A percentile compares a stretch with the other conserved stretches of the same genome.
phyloP scores from a whole-genome alignment of 768 basidiomycete genomes.

The Ramaria sp. region DNA sequence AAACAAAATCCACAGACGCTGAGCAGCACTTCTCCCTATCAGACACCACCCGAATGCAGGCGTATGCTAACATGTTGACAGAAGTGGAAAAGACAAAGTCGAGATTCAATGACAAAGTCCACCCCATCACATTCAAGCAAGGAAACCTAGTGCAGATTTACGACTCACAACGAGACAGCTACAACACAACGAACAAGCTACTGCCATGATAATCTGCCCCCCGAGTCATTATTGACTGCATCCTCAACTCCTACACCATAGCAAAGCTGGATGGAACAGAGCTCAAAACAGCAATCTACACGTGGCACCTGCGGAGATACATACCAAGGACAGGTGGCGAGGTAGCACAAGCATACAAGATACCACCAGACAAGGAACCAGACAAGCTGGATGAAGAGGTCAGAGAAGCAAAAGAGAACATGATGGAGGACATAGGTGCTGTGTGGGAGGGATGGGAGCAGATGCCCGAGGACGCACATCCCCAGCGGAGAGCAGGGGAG shows the following conservation, averaged over 20 bases:
- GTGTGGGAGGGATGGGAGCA: too few species aligned
- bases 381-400: not conserved
- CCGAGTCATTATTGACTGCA: not conserved
- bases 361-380: not conserved
- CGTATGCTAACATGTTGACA: constrained; percentile 14
- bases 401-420: not conserved
- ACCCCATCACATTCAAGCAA: constrained; percentile 16
- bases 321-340: not conserved
- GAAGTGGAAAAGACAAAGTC: constrained; percentile 18
- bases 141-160: constrained; percentile 25
- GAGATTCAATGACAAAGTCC: constrained; percentile 19
- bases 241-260: not conserved
- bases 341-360: not conserved
- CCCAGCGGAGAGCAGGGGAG: too few species aligned
- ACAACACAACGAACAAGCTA: constrained; percentile 20
- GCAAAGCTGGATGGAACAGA: not conserved
- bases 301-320: not conserved
- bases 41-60: constrained; percentile 22
- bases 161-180: constrained; percentile 16
- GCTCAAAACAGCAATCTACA: not conserved
- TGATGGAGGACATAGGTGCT: not conserved
- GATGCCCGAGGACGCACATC: too few species aligned
- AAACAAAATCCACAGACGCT: constrained; percentile 2
- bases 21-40: constrained; percentile 21
- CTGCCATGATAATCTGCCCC: constrained; percentile 23